Evolutionary conservation across 352 stramenopile genomes (phyloP).

Genomic region (Phytophthora meadii): DNA sequence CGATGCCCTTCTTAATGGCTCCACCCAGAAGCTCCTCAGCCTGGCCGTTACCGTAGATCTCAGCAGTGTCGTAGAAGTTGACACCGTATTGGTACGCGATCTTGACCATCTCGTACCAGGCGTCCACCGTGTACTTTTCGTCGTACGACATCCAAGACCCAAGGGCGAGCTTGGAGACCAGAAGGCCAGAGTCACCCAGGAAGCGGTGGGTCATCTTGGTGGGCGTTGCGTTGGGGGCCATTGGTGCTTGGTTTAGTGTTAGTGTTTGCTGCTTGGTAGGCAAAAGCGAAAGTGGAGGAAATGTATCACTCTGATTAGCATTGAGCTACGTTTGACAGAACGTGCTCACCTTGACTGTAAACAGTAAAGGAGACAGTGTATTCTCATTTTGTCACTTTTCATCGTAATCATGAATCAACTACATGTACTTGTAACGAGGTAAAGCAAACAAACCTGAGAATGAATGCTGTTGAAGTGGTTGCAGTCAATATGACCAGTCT

Average conservation of each 20-base stretch:
- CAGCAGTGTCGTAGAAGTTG: no score
- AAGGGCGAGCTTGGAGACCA: no score
- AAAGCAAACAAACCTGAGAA: background rate
- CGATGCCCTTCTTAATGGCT: no score
- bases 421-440: no score
- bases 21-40: no score
- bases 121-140: no score
- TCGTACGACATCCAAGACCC: no score
- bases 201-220: no score
- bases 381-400: background rate
- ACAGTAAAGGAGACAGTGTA: background rate
- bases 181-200: no score
- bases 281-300: constrained; percentile 1
- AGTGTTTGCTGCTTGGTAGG: background rate
- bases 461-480: constrained; percentile 1
- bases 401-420: background rate
- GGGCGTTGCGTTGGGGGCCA: constrained; percentile 1
- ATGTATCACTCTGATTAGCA: background rate
- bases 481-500: background rate
- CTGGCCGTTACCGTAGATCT: no score
- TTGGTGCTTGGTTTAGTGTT: background rate
- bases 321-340: background rate
- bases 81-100: no score
- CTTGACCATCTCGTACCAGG: no score
- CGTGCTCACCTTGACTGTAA: background rate